Base-by-base conservation (phyloP, 352 stramenopile genomes). In the Globisporangium mamillatum region DNA sequence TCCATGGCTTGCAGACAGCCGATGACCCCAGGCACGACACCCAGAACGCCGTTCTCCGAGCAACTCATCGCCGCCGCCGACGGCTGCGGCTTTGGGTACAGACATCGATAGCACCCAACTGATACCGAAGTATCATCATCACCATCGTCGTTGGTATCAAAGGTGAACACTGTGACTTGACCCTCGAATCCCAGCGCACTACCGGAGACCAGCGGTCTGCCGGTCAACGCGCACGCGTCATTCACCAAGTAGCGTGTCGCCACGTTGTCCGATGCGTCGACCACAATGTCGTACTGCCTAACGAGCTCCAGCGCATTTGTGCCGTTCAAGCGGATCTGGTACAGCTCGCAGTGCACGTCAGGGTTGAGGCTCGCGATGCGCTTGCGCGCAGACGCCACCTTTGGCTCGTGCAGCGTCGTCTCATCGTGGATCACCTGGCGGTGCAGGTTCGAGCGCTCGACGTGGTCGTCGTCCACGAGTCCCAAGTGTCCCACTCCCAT, bases 401-500 rank as follows among this genome's bases (percentile, higher is more conserved):
- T 99, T 56, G 90, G 92, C 69, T 86, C 73, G 1, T 84, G 84
- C 0, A 95, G 72, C 55, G 90, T 82, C 1, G 68, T 66, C 64
- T 97, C 86, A 63, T 89, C 90, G 72, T 99, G 96, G 27, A 98
- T 84, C 60, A 99, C 82, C 77, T 99, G 98, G 6, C 97, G 84
- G 74, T 99, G 98, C 64, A 99, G 77, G 79, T 99, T 99, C 60
- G 86, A 98, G 50, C 87, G 79, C 60, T 99, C 97, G 25, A 99
- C 97, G 66, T 63, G 53, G 77, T 99, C 98, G 70, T 94, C 86
- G 75, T 99, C 98, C 4, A 98, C 90, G 38, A 99, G 72, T 4
- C 79, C 88, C n/a, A 99, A 79, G 34, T 78, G 77, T 4, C 95
- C 97, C 4, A 99, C 83, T 3, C 97, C 98, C 75, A 97, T 97